Evolutionary conservation across 1,139 yeast species (phyloP), one percentile per base, ranked within the genome.

Genomic region (Kurtzmaniella quercitrusa): DNA sequence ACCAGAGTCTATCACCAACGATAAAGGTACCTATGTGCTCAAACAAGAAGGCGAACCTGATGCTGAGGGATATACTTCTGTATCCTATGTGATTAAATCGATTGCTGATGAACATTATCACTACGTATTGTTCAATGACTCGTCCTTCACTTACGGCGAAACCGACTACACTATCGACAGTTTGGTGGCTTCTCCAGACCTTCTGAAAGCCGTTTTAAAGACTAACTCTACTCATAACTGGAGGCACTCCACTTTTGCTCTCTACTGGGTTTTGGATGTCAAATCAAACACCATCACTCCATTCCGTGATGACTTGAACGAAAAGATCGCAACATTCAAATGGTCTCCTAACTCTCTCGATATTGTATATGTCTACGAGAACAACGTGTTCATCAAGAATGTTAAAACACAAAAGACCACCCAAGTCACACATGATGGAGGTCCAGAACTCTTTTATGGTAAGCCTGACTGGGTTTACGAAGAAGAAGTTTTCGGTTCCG

Each of bases 391-490:
- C 52, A 49, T 71, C 32, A 63, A 61, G 43, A 47, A 55, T 39
- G 44, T 66, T 26, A 42, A 45, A 9, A 46, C 42, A 11, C 51
- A 50, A 1, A 45, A 38, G 2, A 51, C 57, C n/a, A 52, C 54
- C 1, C 73, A 68, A 45, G 61, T 78, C 5, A 77, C 83, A 1
- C 50, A 44, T 42, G 84, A 78, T 51, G 84, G 83, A 1, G 64
- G 73, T 21, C 63, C 57, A 2, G 67, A 76, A 41, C 61, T 77
- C 2, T 76, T 78, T 53, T 68, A 78, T 48, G 84, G 83, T 21
- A 84, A 80, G 48, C 85, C 97, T 0, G 98, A 93, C 55, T 93
- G 98, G 98, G 88, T 93, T 0, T 93, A 93, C 57, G 98, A 93
- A 54, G 84, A 78, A 51, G 84, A 78, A 50, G 82, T 78, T 3